Evolutionary conservation across 768 basidiomycete species (phyloP).

Genomic region (Chalciporus chontae): DNA sequence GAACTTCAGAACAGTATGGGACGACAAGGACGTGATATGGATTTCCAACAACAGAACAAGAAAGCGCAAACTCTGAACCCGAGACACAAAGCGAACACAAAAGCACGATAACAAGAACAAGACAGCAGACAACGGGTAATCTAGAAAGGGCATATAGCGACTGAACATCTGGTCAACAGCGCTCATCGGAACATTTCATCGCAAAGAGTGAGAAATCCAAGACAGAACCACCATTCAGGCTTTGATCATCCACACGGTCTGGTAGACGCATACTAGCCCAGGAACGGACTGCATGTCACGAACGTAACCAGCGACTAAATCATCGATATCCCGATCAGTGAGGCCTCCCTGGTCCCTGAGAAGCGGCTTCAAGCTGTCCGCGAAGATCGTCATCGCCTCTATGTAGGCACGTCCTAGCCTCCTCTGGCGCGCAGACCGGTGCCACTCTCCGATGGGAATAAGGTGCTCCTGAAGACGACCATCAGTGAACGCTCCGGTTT

Average conservation of each 20-base stretch:
- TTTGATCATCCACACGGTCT: constrained; percentile 46
- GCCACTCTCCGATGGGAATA: constrained; percentile 62
- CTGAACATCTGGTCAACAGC: neutral
- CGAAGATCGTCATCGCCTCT: constrained; percentile 38
- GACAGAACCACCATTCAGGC: constrained; percentile 9
- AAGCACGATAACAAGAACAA: neutral
- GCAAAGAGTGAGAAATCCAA: neutral
- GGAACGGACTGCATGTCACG: constrained; percentile 43
- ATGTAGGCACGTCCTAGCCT: constrained; percentile 43
- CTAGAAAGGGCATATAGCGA: neutral
- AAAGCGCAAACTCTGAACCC: neutral
- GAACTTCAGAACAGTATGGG: neutral
- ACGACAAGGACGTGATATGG: neutral
- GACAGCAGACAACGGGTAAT: neutral
- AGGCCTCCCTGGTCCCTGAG: constrained; percentile 39
- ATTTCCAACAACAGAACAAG: neutral
- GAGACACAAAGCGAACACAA: neutral
- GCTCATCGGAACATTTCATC: neutral
- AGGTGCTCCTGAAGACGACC: constrained; percentile 32
- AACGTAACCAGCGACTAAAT: constrained; percentile 39
- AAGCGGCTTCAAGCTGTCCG: constrained; percentile 47
- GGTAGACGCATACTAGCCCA: constrained; percentile 48
- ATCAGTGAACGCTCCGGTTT: constrained; percentile 39
- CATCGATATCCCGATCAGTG: constrained; percentile 34
- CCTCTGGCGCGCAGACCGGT: constrained; percentile 30